Conservation (phyloP, 1,284 basidiomycete genomes). For the Ustilago bromivora region DNA sequence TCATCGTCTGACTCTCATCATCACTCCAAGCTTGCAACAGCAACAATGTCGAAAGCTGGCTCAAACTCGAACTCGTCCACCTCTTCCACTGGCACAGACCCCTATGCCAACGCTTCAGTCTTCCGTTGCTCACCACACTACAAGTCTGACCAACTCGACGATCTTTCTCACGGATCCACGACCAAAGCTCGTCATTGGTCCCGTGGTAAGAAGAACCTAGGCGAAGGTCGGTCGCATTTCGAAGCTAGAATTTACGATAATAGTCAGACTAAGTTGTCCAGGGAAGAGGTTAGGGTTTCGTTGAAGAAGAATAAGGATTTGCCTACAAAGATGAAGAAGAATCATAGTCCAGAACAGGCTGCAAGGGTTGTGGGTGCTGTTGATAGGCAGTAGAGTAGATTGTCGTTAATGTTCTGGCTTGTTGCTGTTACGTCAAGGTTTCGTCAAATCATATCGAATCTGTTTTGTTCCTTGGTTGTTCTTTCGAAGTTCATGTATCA, state of each 20-base stretch:
- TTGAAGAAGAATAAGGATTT: constrained; percentile 52
- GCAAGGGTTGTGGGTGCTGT: constrained; percentile 32
- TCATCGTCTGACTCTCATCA: neutral
- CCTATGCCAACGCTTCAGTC: constrained; percentile 41
- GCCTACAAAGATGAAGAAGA: constrained; percentile 41
- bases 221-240: constrained; percentile 38
- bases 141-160: constrained; percentile 44
- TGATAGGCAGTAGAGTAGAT: constrained; percentile 7
- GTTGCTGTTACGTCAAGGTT: neutral
- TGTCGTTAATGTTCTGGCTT: neutral
- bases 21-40: neutral
- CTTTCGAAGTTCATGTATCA: neutral
- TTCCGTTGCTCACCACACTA: constrained; percentile 37
- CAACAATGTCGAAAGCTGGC: constrained; percentile 39
- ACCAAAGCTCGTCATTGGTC: constrained; percentile 43
- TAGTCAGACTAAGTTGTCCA: constrained; percentile 19
- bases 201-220: constrained; percentile 40
- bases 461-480: neutral
- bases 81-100: constrained; percentile 30
- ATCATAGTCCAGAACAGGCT: constrained; percentile 40
- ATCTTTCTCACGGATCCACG: constrained; percentile 45
- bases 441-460: neutral
- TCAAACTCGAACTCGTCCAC: constrained; percentile 30
- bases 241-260: constrained; percentile 18
- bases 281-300: constrained; percentile 23